Evolutionary conservation across 345 rosid species (phyloP).

Genomic region (Eucalyptus urophylla): DNA sequence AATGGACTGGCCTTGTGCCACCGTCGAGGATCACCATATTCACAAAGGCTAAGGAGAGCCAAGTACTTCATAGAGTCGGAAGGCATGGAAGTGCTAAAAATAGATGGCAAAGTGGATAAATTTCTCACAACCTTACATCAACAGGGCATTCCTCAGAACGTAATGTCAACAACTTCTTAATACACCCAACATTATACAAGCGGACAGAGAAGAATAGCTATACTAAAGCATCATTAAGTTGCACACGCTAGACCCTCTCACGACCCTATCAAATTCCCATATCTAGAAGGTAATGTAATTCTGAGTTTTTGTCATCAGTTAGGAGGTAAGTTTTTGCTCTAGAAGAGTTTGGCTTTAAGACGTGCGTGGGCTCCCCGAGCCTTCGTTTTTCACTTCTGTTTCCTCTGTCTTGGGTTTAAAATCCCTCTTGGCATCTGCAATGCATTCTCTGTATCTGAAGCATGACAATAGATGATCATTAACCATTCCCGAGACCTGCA

Average conservation of each 20-base stretch:
- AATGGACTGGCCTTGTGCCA: background rate
- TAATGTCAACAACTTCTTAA: background rate
- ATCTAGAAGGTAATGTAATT: background rate
- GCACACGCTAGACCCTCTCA: background rate
- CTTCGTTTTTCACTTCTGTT: background rate
- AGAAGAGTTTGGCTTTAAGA: background rate
- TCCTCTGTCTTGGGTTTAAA: constrained; percentile 8
- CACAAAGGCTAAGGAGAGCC: background rate
- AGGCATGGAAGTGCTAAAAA: background rate
- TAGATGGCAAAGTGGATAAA: background rate
- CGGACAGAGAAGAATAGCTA: background rate
- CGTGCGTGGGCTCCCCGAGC: background rate
- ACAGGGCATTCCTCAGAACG: background rate
- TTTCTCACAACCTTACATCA: background rate
- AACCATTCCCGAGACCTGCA: constrained; percentile 73
- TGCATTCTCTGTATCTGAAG: constrained; percentile 61
- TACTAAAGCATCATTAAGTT: background rate
- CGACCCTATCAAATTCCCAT: background rate
- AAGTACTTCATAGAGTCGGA: background rate
- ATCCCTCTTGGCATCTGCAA: constrained; percentile 4
- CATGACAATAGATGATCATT: constrained; percentile 75
- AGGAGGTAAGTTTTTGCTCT: background rate
- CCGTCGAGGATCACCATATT: background rate
- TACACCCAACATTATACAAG: background rate
- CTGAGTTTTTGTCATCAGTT: background rate